Conservation (phyloP, 495 filamentous ascomycete genomes). For the Saxophila tyrrhenica region DNA sequence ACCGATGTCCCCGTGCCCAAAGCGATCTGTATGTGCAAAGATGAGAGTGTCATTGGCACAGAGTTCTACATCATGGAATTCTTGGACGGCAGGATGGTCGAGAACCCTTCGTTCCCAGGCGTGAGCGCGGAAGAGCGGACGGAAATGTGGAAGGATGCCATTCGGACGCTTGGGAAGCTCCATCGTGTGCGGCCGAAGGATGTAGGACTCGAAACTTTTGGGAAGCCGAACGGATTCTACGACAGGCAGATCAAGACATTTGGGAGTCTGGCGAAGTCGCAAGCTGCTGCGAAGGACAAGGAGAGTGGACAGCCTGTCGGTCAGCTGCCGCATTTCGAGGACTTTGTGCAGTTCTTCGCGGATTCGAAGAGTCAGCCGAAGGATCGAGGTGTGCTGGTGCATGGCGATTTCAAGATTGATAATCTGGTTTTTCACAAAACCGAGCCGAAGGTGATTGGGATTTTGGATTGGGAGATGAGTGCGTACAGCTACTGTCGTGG, state of each 20-base stretch:
- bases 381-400: conserved; percentile 70
- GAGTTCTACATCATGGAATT: conserved; percentile 96
- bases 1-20: conserved; percentile 81
- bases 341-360: conserved; percentile 65
- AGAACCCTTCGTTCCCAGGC: conserved; percentile 69
- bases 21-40: conserved; percentile 75
- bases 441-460: conserved; percentile 78
- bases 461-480: conserved; percentile 63
- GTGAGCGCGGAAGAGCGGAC: conserved; percentile 57
- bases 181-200: conserved; percentile 58
- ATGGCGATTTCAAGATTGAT: conserved; percentile 97
- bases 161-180: conserved; percentile 69
- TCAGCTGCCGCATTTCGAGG: conserved; percentile 66
- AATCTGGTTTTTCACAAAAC: conserved; percentile 88
- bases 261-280: conserved; percentile 59
- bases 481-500: conserved; percentile 31
- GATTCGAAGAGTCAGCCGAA: conserved; percentile 52
- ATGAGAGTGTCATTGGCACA: conserved; percentile 65
- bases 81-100: conserved; percentile 80
- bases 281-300: conserved; percentile 63
- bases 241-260: conserved; percentile 75
- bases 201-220: conserved; percentile 59
- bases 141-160: conserved; percentile 76
- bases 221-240: conserved; percentile 70
- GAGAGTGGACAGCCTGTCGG: conserved; percentile 68